Percentiles rank a stretch among this genome's conserved stretches.
These are phyloP conservation scores for Jaminaea rosea DNA, from an alignment of 1,284 basidiomycete genomes.

Conservation along the genomic window DNA sequence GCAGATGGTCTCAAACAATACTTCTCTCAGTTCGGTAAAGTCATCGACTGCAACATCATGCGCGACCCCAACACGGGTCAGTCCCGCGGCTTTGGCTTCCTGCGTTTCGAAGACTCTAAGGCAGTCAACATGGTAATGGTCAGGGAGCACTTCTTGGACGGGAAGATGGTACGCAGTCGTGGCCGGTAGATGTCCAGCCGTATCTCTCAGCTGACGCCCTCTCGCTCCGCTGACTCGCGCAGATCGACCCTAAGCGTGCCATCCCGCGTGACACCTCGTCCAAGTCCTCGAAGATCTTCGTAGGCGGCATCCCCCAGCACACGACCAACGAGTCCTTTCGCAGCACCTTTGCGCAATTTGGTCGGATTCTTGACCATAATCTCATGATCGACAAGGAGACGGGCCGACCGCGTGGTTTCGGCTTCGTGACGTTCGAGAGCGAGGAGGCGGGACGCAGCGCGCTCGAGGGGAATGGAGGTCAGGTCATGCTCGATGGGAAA, in stretches of 20 bases:
- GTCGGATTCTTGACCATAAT: slow-evolving; percentile 88
- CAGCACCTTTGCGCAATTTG: slow-evolving; percentile 77
- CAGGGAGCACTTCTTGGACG: slow-evolving; percentile 74
- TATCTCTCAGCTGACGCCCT: not conserved
- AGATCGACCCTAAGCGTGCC: slow-evolving; percentile 99
- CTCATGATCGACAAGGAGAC: slow-evolving; percentile 98
- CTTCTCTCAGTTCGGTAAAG: slow-evolving; percentile 79
- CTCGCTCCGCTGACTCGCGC: slow-evolving; percentile 9
- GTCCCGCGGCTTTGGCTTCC: slow-evolving; percentile 85
- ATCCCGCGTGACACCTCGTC: slow-evolving; percentile 61
- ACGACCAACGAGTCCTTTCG: slow-evolving; percentile 90
- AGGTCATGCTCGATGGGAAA: slow-evolving; percentile 47
- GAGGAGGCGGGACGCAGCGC: slow-evolving; percentile 70
- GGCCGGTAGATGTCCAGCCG: not conserved
- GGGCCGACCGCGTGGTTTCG: slow-evolving; percentile 89
- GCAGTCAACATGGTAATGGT: slow-evolving; percentile 84
- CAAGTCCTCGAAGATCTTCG: slow-evolving; percentile 59
- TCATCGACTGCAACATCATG: slow-evolving; percentile 90
- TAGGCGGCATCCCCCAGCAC: slow-evolving; percentile 80
- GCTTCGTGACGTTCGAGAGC: slow-evolving; percentile 86
- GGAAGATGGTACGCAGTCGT: slow-evolving; percentile 67
- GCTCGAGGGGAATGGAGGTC: slow-evolving; percentile 23
- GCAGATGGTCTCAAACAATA: slow-evolving; percentile 72
- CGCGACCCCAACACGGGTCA: slow-evolving; percentile 74
- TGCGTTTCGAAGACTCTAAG: slow-evolving; percentile 77